Conservation (phyloP, 805 yeast species). For the Cyberlindnera lachancei region DNA sequence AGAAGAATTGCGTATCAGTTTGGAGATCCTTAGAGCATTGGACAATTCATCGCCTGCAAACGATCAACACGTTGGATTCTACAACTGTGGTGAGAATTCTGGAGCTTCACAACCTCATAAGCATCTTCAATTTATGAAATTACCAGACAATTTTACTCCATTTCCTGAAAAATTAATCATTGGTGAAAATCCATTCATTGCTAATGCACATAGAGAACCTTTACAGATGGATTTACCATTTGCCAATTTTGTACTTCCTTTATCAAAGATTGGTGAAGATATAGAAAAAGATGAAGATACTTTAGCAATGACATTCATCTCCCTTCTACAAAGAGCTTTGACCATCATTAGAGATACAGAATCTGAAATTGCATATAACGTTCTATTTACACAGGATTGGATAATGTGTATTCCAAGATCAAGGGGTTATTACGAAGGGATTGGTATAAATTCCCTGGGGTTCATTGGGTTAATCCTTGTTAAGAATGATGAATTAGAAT, state of each 20-base stretch:
- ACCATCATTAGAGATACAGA: conserved; percentile 52
- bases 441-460: conserved; percentile 76
- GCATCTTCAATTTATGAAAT: conserved; percentile 77
- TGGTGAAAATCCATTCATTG: conserved; percentile 43
- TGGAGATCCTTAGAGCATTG: conserved; percentile 43
- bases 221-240: conserved; percentile 57
- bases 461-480: conserved; percentile 72
- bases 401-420: conserved; percentile 83
- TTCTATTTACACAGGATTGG: conserved; percentile 76
- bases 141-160: conserved; percentile 53
- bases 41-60: conserved; percentile 30
- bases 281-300: conserved; percentile 44
- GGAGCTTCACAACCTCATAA: conserved; percentile 96
- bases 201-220: conserved; percentile 50
- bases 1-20: conserved; percentile 55
- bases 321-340: conserved; percentile 63
- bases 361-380: conserved; percentile 62
- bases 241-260: conserved; percentile 74
- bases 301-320: conserved; percentile 62
- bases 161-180: conserved; percentile 47
- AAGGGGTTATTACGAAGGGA: conserved; percentile 36
- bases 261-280: conserved; percentile 34
- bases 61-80: conserved; percentile 68
- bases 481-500: conserved; percentile 50
- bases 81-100: conserved; percentile 78